phyloP scores from a whole-genome alignment of 805 yeast species.

The Saccharomycopsis fodiens region DNA sequence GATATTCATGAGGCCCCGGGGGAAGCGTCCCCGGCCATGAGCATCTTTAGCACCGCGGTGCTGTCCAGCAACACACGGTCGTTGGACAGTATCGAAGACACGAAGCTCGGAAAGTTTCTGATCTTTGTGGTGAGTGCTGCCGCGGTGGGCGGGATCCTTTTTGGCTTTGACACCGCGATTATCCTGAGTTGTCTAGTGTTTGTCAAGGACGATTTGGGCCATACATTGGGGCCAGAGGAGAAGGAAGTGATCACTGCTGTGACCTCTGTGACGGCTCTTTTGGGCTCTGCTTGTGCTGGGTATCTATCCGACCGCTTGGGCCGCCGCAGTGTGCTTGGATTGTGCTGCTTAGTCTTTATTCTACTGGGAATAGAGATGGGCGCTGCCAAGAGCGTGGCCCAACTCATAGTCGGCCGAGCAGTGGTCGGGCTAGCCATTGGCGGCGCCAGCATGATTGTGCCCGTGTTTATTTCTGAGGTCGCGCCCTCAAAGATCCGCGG shows the following conservation, averaged over 20 bases:
- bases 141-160: constrained; percentile 54
- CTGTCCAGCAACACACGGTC: constrained; percentile 5
- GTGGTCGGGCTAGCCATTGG: constrained; percentile 71
- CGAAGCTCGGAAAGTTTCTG: constrained; percentile 15
- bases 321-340: constrained; percentile 30
- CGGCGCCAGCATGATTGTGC: constrained; percentile 60
- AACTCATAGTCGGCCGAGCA: constrained; percentile 47
- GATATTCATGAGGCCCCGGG: neutral
- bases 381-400: constrained; percentile 31
- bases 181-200: constrained; percentile 51
- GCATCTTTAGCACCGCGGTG: neutral
- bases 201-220: constrained; percentile 34
- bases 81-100: constrained; percentile 19
- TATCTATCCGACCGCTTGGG: constrained; percentile 44
- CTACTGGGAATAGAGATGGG: constrained; percentile 44
- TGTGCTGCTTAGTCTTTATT: constrained; percentile 40
- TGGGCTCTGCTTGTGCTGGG: constrained; percentile 46
- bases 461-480: constrained; percentile 47
- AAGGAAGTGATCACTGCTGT: constrained; percentile 37
- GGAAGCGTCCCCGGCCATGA: neutral
- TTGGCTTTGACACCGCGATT: constrained; percentile 62
- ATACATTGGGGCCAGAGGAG: constrained; percentile 29
- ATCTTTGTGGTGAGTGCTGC: constrained; percentile 27
- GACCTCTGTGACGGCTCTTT: constrained; percentile 47
- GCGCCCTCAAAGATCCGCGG: constrained; percentile 37